Base-by-base conservation (phyloP, 805 yeast species). In the Candida cerambycidarum region DNA sequence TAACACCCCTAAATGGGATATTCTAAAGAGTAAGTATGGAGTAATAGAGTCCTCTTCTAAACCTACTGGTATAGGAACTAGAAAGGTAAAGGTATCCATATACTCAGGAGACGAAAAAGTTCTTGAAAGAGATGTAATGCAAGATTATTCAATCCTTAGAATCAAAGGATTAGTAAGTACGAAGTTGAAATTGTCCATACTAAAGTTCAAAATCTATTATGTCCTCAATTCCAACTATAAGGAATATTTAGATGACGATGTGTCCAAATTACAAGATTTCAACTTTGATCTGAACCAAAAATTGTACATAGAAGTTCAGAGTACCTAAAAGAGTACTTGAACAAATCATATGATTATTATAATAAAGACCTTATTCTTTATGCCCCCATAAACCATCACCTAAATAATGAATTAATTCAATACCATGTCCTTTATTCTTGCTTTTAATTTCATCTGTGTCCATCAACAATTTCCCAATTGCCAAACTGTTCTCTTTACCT, bases 401-500 rank as follows among this genome's bases (percentile, higher is more conserved):
- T 53, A 90, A 69, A 59, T 85, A 82, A 55, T 86, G 90, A 46
- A 85, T 66, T 57, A 89, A 69, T 57, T 89, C 96, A 43, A 92
- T 80, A 57, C 97, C 97, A 47, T 86, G 82, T 33, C 95, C 96
- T 63, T 90, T 90, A 62, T 90, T 90, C 32, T 78, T 73, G 15
- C 77, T 67, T 62, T 85, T 86, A 57, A 90, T 89, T 38, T 90
- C 97, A 54, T 86, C 92, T 1, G 95, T 85, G 53, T 89, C 82
- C 97, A 90, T 88, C 38, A 78, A 64, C 48, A 92, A 71, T 54
- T 82, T 81, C n/a, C 97, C 98, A 44, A 92, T 74, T 5, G 97
- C 97, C 63, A 92, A 68, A 0, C 97, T 96, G 55, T 77, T 72
- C 51, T 89, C 95, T 58, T 92, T 92, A 45, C 96, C 96, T 65